Evolutionary conservation across 176 grass and related monocot genomes (phyloP).

Genomic region (Cocos nucifera): DNA sequence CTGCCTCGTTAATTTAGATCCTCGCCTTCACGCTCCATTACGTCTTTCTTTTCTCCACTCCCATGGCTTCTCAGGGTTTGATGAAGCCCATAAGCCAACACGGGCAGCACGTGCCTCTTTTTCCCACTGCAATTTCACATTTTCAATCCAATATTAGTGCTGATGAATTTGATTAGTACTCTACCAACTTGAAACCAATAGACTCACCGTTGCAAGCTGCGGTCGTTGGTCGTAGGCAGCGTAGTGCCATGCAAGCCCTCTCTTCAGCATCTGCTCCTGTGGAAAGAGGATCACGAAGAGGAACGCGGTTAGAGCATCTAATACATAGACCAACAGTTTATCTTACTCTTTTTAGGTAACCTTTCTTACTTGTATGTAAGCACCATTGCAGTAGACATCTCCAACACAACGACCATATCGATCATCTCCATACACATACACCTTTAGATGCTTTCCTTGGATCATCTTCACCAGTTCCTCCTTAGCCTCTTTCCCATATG

Average conservation of each 20-base stretch:
- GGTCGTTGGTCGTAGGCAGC: constrained; percentile 42
- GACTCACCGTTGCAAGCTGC: constrained; percentile 50
- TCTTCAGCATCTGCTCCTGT: constrained; percentile 77
- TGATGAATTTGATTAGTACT: background rate
- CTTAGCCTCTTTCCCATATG: constrained; percentile 73
- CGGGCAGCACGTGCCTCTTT: constrained; percentile 30
- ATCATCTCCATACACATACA: constrained; percentile 40
- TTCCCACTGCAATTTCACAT: constrained; percentile 59
- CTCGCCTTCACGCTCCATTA: constrained; percentile 19
- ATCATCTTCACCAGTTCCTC: constrained; percentile 56
- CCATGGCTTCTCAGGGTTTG: constrained; percentile 70
- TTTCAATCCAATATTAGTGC: constrained; percentile 5
- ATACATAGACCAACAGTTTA: background rate
- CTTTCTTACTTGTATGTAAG: constrained; percentile 59
- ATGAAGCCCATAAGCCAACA: constrained; percentile 46
- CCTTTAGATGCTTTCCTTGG: constrained; percentile 44
- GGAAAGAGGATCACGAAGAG: background rate
- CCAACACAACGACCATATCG: constrained; percentile 60
- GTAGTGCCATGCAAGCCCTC: constrained; percentile 81
- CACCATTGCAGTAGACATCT: constrained; percentile 48
- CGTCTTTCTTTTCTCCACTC: constrained; percentile 57
- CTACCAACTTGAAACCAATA: background rate
- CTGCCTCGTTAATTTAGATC: background rate
- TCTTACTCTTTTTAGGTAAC: background rate
- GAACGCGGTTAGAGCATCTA: background rate